A percentile compares a stretch with the other conserved stretches of the same genome.
Evolutionary conservation across 345 rosid genomes (phyloP).

Genomic region (Linum lewisii): DNA sequence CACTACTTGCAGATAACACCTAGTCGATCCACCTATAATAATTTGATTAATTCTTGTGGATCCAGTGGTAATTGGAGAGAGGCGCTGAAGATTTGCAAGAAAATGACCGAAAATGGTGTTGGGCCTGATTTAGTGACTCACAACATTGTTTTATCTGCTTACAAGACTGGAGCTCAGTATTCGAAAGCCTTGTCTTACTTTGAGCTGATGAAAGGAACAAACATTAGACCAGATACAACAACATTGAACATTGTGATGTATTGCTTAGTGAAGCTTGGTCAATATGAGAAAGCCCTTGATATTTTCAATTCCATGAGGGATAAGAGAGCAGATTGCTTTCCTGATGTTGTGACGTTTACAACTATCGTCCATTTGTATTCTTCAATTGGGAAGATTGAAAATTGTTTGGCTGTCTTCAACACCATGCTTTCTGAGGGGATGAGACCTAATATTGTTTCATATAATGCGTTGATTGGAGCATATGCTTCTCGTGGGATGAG

Average conservation of each 20-base stretch:
- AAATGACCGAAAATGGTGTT: constrained; percentile 92
- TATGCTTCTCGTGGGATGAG: constrained; percentile 84
- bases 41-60: constrained; percentile 90
- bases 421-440: constrained; percentile 83
- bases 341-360: constrained; percentile 77
- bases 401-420: constrained; percentile 58
- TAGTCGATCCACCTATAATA: constrained; percentile 74
- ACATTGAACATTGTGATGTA: constrained; percentile 70
- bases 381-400: constrained; percentile 60
- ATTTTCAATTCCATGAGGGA: constrained; percentile 81
- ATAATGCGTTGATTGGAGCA: constrained; percentile 69
- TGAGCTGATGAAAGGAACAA: constrained; percentile 82
- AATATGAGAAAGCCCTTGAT: constrained; percentile 52
- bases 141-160: constrained; percentile 82
- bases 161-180: constrained; percentile 68
- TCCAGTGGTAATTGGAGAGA: constrained; percentile 98
- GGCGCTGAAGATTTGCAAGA: constrained; percentile 74
- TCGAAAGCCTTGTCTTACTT: constrained; percentile 77
- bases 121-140: constrained; percentile 96
- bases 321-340: constrained; percentile 54
- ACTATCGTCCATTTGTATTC: constrained; percentile 70
- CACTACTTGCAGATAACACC: constrained; percentile 67
- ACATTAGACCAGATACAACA: constrained; percentile 74
- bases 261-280: constrained; percentile 71
- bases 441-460: constrained; percentile 68